Base-by-base conservation (phyloP, 2,329 filamentous ascomycete genomes). In the Acephala macrosclerotiorum region DNA sequence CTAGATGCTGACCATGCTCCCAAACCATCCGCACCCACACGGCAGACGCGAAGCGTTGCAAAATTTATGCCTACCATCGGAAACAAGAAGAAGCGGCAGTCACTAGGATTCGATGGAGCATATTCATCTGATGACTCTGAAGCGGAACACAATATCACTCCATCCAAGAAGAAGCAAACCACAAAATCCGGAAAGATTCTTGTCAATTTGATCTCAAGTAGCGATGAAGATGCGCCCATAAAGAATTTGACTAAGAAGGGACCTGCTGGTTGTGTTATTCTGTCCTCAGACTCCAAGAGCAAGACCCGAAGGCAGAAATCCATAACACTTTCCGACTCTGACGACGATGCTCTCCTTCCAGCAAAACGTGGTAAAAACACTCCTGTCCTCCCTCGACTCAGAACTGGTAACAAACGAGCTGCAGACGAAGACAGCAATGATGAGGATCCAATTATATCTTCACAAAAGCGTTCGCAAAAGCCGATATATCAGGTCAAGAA, bases 381-480 rank as follows among this genome's bases (percentile, higher is more conserved):
- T 26, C 9, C 49, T 18, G 8, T 29, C 16, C 38, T n/a, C 42
- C 35, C 35, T n/a, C 45, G 35, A 42, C n/a, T 22, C 7, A 49
- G n/a, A 14, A 49, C 45, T 22, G 11, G 45, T 22, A 55, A 29
- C 25, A 26, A n/a, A 16, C 14, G 14, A 55, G 47, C 36, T 25
- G 35, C 49, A 12, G 22, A 57, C 14, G 56, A 56, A 20, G 53
- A 65, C 2, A 55, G 51, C 8, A 42, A 51, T 16, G 47, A 60
- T 33, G 60, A 65, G 40, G 64, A 71, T 33, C 53, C 47, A 1
- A 64, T 63, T 29, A n/a, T 62, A 36, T 68, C 69, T 29, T 64
- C 61, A 9, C 58, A 58, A 53, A 71, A 56, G 49, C 53, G 59
- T 36, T 66, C 64, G 12, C 60, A 64, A 47, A 33, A 56, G 38